These are phyloP conservation scores for Asterophora lycoperdoides DNA, from an alignment of 768 basidiomycete genomes.

Conservation along the genomic window DNA sequence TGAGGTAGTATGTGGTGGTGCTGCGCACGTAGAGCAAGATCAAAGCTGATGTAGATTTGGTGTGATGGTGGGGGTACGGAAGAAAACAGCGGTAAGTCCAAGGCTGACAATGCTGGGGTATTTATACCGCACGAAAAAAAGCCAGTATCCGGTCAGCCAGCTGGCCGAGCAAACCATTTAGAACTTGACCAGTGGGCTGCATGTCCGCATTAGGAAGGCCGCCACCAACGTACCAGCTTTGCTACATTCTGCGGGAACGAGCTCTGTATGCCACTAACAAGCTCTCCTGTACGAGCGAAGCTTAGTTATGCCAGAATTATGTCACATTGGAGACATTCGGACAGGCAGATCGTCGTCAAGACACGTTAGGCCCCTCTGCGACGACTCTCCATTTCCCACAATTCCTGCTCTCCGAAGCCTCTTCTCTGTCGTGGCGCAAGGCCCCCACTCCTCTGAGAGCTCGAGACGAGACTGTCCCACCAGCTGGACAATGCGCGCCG, in stretches of 20 bases:
- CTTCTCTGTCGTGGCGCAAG: conserved; percentile 29
- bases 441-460: conserved; percentile 27
- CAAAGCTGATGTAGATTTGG: conserved; percentile 6
- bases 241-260: too few relatives aligned
- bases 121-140: conserved; percentile 8
- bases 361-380: conserved; percentile 21
- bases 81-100: conserved; percentile 11
- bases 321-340: neutral
- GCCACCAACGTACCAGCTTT: neutral
- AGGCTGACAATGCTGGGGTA: neutral
- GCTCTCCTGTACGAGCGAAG: too few relatives aligned
- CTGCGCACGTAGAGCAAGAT: conserved; percentile 8
- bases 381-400: conserved; percentile 57
- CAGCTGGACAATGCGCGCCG: conserved; percentile 40
- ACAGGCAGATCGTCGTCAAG: neutral
- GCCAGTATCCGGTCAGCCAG: conserved; percentile 2
- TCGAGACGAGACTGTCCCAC: conserved; percentile 43
- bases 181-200: neutral
- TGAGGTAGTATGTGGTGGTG: conserved; percentile 11
- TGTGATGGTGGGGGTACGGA: conserved; percentile 14
- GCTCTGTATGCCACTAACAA: too few relatives aligned
- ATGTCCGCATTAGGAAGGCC: conserved; percentile 11
- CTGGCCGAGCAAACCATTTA: neutral
- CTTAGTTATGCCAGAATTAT: too few relatives aligned
- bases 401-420: conserved; percentile 42